Percentiles rank a stretch among this genome's conserved stretches.
These are phyloP conservation scores for Ogataea paradorogensis DNA, from an alignment of 805 yeast species.

Conservation along the genomic window DNA sequence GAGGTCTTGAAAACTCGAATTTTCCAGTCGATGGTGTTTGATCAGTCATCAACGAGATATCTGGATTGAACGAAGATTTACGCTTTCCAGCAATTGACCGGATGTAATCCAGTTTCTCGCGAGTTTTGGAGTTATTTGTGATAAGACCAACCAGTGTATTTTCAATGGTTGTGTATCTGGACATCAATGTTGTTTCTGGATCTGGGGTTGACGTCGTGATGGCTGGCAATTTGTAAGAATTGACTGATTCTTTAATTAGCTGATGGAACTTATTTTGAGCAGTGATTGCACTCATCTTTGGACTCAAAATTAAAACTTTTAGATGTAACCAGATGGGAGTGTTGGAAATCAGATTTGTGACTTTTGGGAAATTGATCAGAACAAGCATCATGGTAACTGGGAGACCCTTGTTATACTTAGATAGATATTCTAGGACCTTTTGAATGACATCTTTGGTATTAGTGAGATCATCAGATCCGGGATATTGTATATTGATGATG, in stretches of 20 bases:
- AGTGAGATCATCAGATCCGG: slow-evolving; percentile 17
- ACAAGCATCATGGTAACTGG: slow-evolving; percentile 17
- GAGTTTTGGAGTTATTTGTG: slow-evolving; percentile 8
- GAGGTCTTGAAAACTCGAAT: slow-evolving; percentile 11
- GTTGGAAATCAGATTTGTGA: neutral
- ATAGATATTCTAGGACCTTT: slow-evolving; percentile 23
- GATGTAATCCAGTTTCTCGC: slow-evolving; percentile 12
- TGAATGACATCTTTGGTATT: slow-evolving; percentile 19
- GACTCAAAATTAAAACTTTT: neutral
- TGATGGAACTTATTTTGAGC: slow-evolving; percentile 3
- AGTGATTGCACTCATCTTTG: slow-evolving; percentile 3
- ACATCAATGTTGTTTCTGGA: slow-evolving; percentile 18
- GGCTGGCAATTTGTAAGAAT: slow-evolving; percentile 1
- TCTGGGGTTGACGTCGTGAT: slow-evolving; percentile 5
- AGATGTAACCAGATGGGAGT: slow-evolving; percentile 11
- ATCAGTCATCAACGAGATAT: slow-evolving; percentile 12
- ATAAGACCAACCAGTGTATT: slow-evolving; percentile 16
- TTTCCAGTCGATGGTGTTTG: slow-evolving; percentile 7
- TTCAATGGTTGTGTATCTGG: slow-evolving; percentile 16
- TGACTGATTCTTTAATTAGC: neutral
- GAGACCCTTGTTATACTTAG: slow-evolving; percentile 9
- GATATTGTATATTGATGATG: slow-evolving; percentile 52
- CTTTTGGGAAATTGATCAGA: slow-evolving; percentile 3
- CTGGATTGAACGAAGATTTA: neutral
- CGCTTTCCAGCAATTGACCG: slow-evolving; percentile 12